phyloP scores from a whole-genome alignment of 805 yeast genomes.

The Pichia phayaonensis region DNA sequence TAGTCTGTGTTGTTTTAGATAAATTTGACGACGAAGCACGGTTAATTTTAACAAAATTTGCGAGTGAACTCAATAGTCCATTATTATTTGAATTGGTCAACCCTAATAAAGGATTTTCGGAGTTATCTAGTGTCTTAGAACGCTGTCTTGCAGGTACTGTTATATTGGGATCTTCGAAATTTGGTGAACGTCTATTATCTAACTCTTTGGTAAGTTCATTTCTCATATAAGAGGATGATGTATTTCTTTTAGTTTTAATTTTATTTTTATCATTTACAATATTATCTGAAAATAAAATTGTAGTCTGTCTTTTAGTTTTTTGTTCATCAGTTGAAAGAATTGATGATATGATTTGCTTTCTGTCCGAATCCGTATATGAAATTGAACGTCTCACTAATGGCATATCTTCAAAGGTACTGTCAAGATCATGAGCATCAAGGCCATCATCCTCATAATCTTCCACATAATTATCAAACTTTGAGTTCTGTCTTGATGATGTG shows the following conservation, averaged over 20 bases:
- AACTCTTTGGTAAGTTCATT: neutral
- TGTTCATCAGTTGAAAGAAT: neutral
- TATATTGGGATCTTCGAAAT: neutral
- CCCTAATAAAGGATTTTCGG: conserved; percentile 15
- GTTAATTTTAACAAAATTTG: conserved; percentile 24
- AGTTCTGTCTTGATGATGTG: neutral
- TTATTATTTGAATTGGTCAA: conserved; percentile 10
- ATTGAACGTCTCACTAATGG: conserved; percentile 1
- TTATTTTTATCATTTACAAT: neutral
- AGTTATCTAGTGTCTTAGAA: conserved; percentile 27
- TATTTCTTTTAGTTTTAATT: neutral
- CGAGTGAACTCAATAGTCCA: conserved; percentile 24
- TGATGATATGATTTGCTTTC: neutral
- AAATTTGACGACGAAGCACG: conserved; percentile 3
- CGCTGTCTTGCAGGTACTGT: conserved; percentile 18
- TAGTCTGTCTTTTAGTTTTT: neutral
- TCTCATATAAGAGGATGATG: neutral
- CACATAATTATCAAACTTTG: neutral
- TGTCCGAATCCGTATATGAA: conserved; percentile 8
- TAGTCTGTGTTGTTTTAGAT: neutral
- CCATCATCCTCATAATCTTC: neutral
- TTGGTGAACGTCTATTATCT: neutral
- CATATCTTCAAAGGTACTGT: neutral
- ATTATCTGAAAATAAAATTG: neutral
- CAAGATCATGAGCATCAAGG: neutral